Evolutionary conservation across 2,329 filamentous ascomycete species (phyloP).

Genomic region (Epichloe elymi): DNA sequence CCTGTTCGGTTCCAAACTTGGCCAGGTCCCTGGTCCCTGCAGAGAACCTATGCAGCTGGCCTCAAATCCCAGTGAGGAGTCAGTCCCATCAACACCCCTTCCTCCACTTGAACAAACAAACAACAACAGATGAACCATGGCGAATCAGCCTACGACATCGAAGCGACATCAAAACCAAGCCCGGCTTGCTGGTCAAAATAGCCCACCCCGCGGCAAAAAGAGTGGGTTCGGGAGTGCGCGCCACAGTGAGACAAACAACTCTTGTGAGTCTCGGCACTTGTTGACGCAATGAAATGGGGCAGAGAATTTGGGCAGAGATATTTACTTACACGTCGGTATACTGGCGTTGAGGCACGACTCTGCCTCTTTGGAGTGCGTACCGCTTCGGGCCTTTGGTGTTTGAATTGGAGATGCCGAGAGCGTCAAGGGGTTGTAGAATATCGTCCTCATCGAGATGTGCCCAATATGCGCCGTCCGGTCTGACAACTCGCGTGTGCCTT

Average conservation of each 20-base stretch:
- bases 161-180: background rate
- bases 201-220: background rate
- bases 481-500: background rate
- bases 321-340: slow-evolving; percentile 17
- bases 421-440: slow-evolving; percentile 16
- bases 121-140: background rate
- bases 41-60: background rate
- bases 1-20: background rate
- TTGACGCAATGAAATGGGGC: background rate
- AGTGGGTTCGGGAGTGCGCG: slow-evolving; percentile 1
- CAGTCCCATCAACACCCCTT: background rate
- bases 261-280: no score
- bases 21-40: background rate
- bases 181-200: slow-evolving; percentile 1
- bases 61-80: background rate
- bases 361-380: slow-evolving; percentile 20
- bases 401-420: slow-evolving; percentile 13
- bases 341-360: slow-evolving; percentile 16
- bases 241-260: background rate
- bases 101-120: slow-evolving; percentile 1
- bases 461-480: slow-evolving; percentile 1
- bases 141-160: slow-evolving; percentile 4
- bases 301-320: background rate
- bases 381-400: slow-evolving; percentile 15
- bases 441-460: slow-evolving; percentile 4